Evolutionary conservation across 2,329 filamentous ascomycete genomes (phyloP).

Genomic region (Hymenoscyphus fraxineus): DNA sequence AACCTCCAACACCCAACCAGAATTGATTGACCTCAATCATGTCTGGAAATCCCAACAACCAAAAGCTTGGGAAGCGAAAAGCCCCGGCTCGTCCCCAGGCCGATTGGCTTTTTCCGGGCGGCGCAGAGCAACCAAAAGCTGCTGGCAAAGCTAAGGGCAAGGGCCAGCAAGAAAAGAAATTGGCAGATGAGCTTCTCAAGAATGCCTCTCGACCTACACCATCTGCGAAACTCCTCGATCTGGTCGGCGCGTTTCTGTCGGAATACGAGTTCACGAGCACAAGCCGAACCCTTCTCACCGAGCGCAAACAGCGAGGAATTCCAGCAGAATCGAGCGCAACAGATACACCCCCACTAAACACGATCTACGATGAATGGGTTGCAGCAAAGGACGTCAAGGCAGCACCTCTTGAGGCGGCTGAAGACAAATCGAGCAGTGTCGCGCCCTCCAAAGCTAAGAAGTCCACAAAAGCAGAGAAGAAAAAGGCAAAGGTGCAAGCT

Average conservation of each 20-base stretch:
- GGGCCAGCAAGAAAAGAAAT: constrained; percentile 31
- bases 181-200: constrained; percentile 31
- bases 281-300: constrained; percentile 59
- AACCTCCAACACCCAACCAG: constrained; percentile 8
- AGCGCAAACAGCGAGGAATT: constrained; percentile 45
- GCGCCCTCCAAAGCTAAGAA: constrained; percentile 28
- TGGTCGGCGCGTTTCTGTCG: constrained; percentile 64
- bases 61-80: constrained; percentile 34
- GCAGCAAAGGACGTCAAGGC: constrained; percentile 26
- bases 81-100: constrained; percentile 25
- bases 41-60: constrained; percentile 33
- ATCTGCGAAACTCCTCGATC: constrained; percentile 59
- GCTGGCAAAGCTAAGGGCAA: constrained; percentile 20
- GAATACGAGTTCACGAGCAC: constrained; percentile 62
- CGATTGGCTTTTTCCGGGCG: constrained; percentile 34
- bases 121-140: constrained; percentile 17
- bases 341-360: constrained; percentile 35
- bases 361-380: constrained; percentile 40
- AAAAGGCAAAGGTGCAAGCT: constrained; percentile 23
- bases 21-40: constrained; percentile 19
- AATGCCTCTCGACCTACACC: constrained; percentile 36
- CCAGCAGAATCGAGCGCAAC: constrained; percentile 43
- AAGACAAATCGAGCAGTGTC: background rate
- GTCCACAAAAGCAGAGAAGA: constrained; percentile 30
- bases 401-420: background rate